Evolutionary conservation across 2,329 filamentous ascomycete species (phyloP).

Genomic region (Apiospora malaysiana): DNA sequence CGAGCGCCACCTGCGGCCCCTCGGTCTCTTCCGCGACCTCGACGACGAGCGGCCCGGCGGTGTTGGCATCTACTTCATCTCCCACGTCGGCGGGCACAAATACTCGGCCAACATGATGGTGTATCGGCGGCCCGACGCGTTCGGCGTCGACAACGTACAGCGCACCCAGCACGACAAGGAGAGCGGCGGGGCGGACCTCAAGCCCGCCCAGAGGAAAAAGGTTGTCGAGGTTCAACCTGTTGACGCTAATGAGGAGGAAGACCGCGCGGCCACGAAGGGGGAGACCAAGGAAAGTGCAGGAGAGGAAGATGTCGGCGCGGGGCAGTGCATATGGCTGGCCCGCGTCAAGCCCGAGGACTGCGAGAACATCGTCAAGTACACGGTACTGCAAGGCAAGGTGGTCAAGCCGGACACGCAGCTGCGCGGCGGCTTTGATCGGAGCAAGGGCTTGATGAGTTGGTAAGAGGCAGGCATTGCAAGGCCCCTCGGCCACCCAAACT

Average conservation of each 20-base stretch:
- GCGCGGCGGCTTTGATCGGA: slow-evolving; percentile 87
- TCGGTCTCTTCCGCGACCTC: slow-evolving; percentile 85
- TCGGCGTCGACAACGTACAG: slow-evolving; percentile 56
- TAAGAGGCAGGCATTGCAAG: slow-evolving; percentile 45
- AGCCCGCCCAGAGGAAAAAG: slow-evolving; percentile 38
- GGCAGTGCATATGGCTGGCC: slow-evolving; percentile 92
- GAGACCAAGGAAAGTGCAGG: slow-evolving; percentile 35
- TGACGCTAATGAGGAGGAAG: slow-evolving; percentile 34
- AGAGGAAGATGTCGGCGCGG: slow-evolving; percentile 62
- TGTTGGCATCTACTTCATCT: slow-evolving; percentile 95
- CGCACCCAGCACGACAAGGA: slow-evolving; percentile 41
- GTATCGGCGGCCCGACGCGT: slow-evolving; percentile 72
- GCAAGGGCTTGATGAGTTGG: slow-evolving; percentile 85
- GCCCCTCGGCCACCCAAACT: not conserved
- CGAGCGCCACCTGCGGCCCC: slow-evolving; percentile 82
- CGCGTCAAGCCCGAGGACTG: slow-evolving; percentile 86
- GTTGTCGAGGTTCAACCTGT: slow-evolving; percentile 36
- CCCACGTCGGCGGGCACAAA: slow-evolving; percentile 95
- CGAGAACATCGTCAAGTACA: slow-evolving; percentile 89
- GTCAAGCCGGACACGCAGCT: slow-evolving; percentile 88
- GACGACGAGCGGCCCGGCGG: slow-evolving; percentile 90
- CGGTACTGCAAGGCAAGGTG: slow-evolving; percentile 90
- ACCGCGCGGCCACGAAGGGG: slow-evolving; percentile 21
- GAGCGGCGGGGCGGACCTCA: slow-evolving; percentile 46
- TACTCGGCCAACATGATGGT: slow-evolving; percentile 95